Evolutionary conservation across 306 rosid genomes (phyloP).

Genomic region (Dicorynia guianensis): DNA sequence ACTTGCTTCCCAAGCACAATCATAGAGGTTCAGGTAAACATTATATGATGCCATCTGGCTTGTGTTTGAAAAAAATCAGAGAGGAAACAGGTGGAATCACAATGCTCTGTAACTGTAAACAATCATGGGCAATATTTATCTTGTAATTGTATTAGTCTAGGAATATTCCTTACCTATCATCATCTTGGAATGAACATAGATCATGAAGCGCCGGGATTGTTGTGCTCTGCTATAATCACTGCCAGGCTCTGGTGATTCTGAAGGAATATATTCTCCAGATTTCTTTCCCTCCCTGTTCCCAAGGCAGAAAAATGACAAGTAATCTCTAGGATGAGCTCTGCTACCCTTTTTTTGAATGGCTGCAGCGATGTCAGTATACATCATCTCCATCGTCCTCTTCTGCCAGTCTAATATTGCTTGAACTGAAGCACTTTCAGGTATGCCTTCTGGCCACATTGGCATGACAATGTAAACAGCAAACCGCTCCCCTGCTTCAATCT

Average conservation of each 20-base stretch:
- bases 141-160: background rate
- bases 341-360: conserved; percentile 63
- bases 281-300: conserved; percentile 62
- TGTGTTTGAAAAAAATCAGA: background rate
- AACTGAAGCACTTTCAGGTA: conserved; percentile 78
- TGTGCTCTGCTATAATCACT: conserved; percentile 75
- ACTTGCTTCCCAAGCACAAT: too few relatives aligned
- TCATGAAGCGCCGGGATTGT: conserved; percentile 72
- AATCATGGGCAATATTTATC: background rate
- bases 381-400: conserved; percentile 85
- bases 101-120: background rate
- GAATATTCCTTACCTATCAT: conserved; percentile 72
- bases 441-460: conserved; percentile 96
- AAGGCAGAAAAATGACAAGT: conserved; percentile 84
- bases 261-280: conserved; percentile 53
- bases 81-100: background rate
- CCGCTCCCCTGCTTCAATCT: conserved; percentile 81
- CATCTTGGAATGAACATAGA: conserved; percentile 96
- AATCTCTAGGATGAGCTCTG: conserved; percentile 53
- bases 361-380: conserved; percentile 71
- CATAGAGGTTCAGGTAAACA: background rate
- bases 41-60: too few relatives aligned
- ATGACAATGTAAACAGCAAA: conserved; percentile 76
- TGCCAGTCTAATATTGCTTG: conserved; percentile 92
- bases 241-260: conserved; percentile 61